phyloP scores from a whole-genome alignment of 768 basidiomycete species.

The Lactarius sanguifluus region DNA sequence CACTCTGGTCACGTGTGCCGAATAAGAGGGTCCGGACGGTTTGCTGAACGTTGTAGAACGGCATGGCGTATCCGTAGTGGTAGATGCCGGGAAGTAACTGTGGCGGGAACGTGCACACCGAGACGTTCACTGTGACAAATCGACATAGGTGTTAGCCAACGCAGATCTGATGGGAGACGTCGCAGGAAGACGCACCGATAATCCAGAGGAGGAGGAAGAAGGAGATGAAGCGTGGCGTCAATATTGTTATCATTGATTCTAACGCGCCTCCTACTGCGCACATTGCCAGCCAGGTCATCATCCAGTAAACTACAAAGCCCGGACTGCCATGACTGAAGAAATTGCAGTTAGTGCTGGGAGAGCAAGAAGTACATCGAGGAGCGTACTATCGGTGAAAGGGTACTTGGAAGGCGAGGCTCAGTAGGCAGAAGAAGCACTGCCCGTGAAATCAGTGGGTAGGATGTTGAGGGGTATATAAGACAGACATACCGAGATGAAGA shows the following conservation, averaged over 20 bases:
- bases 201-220: slow-evolving; percentile 68
- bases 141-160: neutral
- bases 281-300: slow-evolving; percentile 62
- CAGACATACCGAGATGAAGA: slow-evolving; percentile 32
- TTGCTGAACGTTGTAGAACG: slow-evolving; percentile 69
- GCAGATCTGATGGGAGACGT: neutral
- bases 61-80: slow-evolving; percentile 66
- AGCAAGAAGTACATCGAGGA: neutral
- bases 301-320: slow-evolving; percentile 68
- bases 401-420: slow-evolving; percentile 60
- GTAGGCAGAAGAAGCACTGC: slow-evolving; percentile 56
- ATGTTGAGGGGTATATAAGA: neutral
- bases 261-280: slow-evolving; percentile 57
- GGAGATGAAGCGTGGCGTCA: slow-evolving; percentile 52
- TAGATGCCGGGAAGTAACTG: slow-evolving; percentile 56
- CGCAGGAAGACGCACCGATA: slow-evolving; percentile 44
- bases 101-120: slow-evolving; percentile 57
- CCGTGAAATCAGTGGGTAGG: neutral
- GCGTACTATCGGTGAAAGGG: slow-evolving; percentile 50
- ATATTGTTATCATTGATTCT: slow-evolving; percentile 56
- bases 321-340: slow-evolving; percentile 44
- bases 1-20: slow-evolving; percentile 58
- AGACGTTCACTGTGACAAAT: slow-evolving; percentile 49
- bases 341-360: neutral
- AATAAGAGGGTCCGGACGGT: slow-evolving; percentile 66